Percentiles rank a stretch among this genome's conserved stretches.
phyloP scores from a whole-genome alignment of 2,329 filamentous ascomycete species.

The Ophiostoma himal-ulmi region DNA sequence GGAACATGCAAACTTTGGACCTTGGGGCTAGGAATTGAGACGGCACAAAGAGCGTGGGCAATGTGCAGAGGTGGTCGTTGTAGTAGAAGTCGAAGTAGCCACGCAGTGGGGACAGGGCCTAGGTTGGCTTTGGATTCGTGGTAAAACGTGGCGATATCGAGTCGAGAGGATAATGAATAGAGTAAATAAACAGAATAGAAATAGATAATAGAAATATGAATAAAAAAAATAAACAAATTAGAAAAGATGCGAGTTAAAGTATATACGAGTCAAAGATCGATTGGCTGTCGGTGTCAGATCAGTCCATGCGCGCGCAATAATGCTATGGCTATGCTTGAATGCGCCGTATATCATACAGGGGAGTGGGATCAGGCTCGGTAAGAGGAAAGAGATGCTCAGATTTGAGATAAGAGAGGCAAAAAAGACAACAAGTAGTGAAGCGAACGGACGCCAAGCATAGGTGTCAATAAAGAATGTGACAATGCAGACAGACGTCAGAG shows the following conservation, averaged over 20 bases:
- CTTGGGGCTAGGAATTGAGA: neutral
- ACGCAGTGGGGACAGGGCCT: conserved; percentile 5
- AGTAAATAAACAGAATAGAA: neutral
- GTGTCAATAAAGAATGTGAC: neutral
- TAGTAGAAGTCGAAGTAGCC: neutral
- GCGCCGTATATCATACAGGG: neutral
- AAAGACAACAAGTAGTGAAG: neutral
- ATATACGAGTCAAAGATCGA: neutral
- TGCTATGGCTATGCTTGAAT: neutral
- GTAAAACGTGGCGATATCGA: conserved; percentile 12
- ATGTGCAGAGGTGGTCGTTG: neutral
- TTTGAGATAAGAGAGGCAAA: neutral
- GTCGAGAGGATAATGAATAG: neutral
- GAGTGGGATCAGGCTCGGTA: neutral
- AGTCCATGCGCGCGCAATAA: neutral
- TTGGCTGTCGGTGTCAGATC: neutral
- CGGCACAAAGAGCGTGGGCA: conserved; percentile 12
- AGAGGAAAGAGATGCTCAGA: neutral
- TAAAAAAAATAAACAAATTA: neutral
- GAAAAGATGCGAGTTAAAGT: neutral
- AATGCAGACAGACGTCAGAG: neutral
- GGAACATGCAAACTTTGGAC: neutral
- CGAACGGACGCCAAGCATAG: neutral
- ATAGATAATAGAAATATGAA: neutral
- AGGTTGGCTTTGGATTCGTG: neutral